Base-by-base conservation (phyloP, 306 rosid genomes). In the Cajanus cajan region DNA sequence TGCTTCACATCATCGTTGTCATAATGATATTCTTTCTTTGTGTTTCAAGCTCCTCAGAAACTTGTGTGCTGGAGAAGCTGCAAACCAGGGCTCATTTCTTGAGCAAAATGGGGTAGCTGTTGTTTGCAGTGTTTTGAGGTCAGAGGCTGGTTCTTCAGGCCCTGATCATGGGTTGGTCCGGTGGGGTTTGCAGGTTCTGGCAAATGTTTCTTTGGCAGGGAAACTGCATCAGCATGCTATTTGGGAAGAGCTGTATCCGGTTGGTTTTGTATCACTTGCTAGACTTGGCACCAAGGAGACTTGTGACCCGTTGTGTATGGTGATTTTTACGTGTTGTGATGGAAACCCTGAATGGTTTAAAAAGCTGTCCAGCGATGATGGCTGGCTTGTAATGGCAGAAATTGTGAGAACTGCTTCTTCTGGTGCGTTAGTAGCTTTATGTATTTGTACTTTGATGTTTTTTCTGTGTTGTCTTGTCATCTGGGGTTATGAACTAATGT, bases 131-230 rank as follows among this genome's bases (percentile, higher is more conserved):
- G 51, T 90, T 86, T 77, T 92, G 81, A 85, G 83, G 19, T 74
- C 55, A 5, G 82, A 81, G 21, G 86, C 11, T 28, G 63, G 41
- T 59, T 77, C 72, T 76, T 71, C 62, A 7, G 78, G 50, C 40
- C 86, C 68, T 4, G 84, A 90, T 83, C 37, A 31, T 6, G 85
- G 82, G 19, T 70, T 86, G 66, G 63, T 88, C 6, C 85, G 89
- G 12, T 77, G 81, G 73, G 97, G 96, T 44, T 37, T 94, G 79
- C 98, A 94, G 77, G 87, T 88, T 70, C 83, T 94, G 66, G 93
- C 97, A 14, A 92, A 92, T 88, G 91, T 86, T 83, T 90, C 88
- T 25, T 81, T 88, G 90, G 95, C 93, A 72, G 94, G 98, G 47
- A 75, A 80, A 76, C 57, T 65, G 4, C 96, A 90, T 58, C 98